Evolutionary conservation across 2,329 filamentous ascomycete genomes (phyloP), one percentile per base, ranked within the genome.

Genomic region (Clarireedia sp.): DNA sequence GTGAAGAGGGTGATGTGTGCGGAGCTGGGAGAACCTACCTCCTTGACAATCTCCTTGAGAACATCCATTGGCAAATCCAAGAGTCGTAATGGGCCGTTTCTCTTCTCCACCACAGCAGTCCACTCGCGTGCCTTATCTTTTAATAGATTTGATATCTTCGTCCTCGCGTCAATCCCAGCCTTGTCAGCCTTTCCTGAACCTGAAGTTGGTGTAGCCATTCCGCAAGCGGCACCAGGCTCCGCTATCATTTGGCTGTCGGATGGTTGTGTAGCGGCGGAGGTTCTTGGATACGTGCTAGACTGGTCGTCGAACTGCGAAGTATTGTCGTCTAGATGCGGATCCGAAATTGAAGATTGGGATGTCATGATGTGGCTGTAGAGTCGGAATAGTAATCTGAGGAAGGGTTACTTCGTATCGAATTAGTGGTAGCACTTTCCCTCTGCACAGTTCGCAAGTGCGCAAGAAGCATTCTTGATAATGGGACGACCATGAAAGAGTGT

Each of bases 21-120:
- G 29, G 29, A 33, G 17, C 29, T 17, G 17, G 12, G 37, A 23
- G 21, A 44, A 64, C 74, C 67, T 73, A 84, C 86, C 78, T 94
- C 85, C 71, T 87, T 87, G 54, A 92, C 81, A 58, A 94, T 89
- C 63, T 89, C 78, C 62, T 87, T 86, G 44, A 94, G 72, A 19
- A 94, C 79, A 67, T 94, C 89, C 57, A 90, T 75, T 1, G 89
- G 89, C 19, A 94, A 76, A 67, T 91, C 86, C 24, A 94, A 74
- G 48, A 94, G 73, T 37, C 77, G 78, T 58, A 90, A 73, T 23
- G 84, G 82, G 40, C 75, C 75, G 58, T 75, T 77, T 60, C 74
- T 75, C 60, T 74, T 76, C 54, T 74, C 68, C 75, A 81, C 68
- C 74, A 87, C 70, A 75, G 81, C 70, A 80, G 86, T 74, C 81